These are phyloP conservation scores for Sugiyamaella grinbergsii DNA, from an alignment of 1,139 yeast species.

Conservation along the genomic window DNA sequence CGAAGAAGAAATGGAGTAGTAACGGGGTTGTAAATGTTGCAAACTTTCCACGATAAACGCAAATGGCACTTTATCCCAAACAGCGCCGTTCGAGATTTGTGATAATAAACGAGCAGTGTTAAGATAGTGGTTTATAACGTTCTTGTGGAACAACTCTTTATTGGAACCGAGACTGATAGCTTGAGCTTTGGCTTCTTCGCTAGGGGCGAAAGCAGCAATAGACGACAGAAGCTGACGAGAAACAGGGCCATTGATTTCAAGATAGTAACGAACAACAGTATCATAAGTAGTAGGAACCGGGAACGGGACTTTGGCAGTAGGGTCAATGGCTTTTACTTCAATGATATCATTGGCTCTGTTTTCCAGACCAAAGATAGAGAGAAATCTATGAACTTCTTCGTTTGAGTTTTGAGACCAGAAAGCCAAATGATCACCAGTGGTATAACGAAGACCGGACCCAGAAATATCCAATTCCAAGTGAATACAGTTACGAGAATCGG, in stretches of 20 bases:
- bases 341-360: constrained; percentile 59
- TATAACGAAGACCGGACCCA: constrained; percentile 72
- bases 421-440: constrained; percentile 96
- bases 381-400: constrained; percentile 67
- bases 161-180: constrained; percentile 62
- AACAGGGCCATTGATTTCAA: constrained; percentile 90
- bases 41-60: constrained; percentile 79
- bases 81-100: constrained; percentile 57
- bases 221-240: constrained; percentile 83
- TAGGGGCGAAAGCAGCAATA: constrained; percentile 84
- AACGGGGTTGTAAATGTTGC: constrained; percentile 87
- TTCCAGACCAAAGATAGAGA: constrained; percentile 62
- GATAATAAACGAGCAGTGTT: constrained; percentile 79
- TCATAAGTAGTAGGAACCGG: constrained; percentile 92
- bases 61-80: constrained; percentile 82
- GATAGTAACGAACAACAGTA: constrained; percentile 79
- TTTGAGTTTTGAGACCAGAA: constrained; percentile 90
- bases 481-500: constrained; percentile 73
- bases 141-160: constrained; percentile 65
- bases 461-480: constrained; percentile 88
- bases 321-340: constrained; percentile 69
- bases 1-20: constrained; percentile 94
- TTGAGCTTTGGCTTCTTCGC: constrained; percentile 55
- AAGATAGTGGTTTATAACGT: constrained; percentile 60
- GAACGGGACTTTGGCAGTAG: constrained; percentile 75